Conservation (phyloP, 2,329 filamentous ascomycete genomes). For the Neofusicoccum kwambonambiense region DNA sequence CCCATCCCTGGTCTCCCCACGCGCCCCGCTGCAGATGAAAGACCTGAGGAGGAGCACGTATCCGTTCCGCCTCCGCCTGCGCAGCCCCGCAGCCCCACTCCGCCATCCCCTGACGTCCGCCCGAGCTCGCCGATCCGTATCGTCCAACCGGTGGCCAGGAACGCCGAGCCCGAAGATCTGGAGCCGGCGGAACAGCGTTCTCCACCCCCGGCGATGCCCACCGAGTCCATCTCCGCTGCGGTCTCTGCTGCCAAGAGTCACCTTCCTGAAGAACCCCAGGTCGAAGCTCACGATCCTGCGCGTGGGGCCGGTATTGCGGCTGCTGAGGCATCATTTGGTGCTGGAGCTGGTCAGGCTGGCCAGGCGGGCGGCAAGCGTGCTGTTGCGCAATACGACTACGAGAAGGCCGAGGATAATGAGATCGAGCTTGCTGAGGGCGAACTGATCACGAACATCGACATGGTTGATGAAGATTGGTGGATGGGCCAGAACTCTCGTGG, state of each 20-base stretch:
- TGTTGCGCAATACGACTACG: constrained; percentile 88
- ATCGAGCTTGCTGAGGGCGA: constrained; percentile 88
- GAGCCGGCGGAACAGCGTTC: constrained; percentile 52
- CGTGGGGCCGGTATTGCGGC: constrained; percentile 55
- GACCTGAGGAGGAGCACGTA: constrained; percentile 56
- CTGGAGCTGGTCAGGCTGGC: constrained; percentile 35
- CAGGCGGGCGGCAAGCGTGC: constrained; percentile 65
- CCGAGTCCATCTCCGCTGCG: constrained; percentile 60
- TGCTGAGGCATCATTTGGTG: constrained; percentile 45
- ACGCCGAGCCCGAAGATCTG: constrained; percentile 45
- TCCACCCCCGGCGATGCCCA: constrained; percentile 61
- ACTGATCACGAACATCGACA: constrained; percentile 85
- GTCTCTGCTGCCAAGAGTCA: constrained; percentile 65
- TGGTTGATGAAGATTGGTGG: constrained; percentile 99
- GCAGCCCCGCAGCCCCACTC: constrained; percentile 44
- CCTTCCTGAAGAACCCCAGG: constrained; percentile 59
- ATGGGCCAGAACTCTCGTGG: constrained; percentile 85
- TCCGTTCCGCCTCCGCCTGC: constrained; percentile 42
- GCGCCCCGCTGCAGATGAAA: constrained; percentile 48
- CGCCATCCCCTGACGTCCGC: constrained; percentile 50
- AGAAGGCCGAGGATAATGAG: constrained; percentile 97
- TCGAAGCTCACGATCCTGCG: constrained; percentile 53
- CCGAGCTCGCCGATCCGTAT: constrained; percentile 77
- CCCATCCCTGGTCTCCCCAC: constrained; percentile 75
- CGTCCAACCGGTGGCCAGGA: constrained; percentile 78